These are phyloP conservation scores for Malassezia nana DNA, from an alignment of 1,284 basidiomycete species.

Conservation along the genomic window DNA sequence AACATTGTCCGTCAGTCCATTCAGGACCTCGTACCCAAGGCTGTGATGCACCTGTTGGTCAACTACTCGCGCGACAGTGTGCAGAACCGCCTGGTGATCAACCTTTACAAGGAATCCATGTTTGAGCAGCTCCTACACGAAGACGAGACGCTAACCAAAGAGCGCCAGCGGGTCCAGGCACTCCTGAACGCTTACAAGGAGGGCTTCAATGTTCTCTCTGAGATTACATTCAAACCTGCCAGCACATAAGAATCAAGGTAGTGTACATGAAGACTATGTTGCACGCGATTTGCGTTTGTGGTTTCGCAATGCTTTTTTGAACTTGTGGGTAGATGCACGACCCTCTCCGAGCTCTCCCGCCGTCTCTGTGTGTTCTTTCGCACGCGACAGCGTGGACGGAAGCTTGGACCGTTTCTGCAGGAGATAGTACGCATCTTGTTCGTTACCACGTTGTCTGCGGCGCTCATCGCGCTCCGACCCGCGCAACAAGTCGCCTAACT, in stretches of 20 bases:
- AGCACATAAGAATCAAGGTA: constrained; percentile 6
- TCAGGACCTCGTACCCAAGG: constrained; percentile 89
- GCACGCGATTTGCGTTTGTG: constrained; percentile 5
- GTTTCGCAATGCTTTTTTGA: constrained; percentile 13
- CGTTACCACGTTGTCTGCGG: constrained; percentile 17
- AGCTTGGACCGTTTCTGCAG: constrained; percentile 9
- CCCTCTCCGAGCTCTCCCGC: background rate
- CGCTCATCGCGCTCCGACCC: constrained; percentile 16
- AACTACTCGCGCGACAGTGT: constrained; percentile 93
- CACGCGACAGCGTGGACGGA: background rate
- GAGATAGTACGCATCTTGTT: constrained; percentile 3
- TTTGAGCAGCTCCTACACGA: constrained; percentile 87
- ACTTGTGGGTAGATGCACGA: constrained; percentile 5
- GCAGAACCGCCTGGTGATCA: constrained; percentile 84
- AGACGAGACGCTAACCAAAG: constrained; percentile 85
- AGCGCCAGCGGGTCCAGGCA: constrained; percentile 84
- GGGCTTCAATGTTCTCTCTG: constrained; percentile 57
- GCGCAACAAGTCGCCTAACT: constrained; percentile 43
- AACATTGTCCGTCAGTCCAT: constrained; percentile 90
- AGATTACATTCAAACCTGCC: constrained; percentile 12
- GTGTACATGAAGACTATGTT: background rate
- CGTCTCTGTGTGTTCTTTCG: background rate
- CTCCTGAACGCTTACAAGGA: constrained; percentile 93
- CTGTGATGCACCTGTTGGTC: constrained; percentile 61
- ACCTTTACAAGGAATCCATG: constrained; percentile 69